A percentile compares a stretch with the other conserved stretches of the same genome.
phyloP scores from a whole-genome alignment of 441 rosid species.

The Bruguiera hainesii region DNA sequence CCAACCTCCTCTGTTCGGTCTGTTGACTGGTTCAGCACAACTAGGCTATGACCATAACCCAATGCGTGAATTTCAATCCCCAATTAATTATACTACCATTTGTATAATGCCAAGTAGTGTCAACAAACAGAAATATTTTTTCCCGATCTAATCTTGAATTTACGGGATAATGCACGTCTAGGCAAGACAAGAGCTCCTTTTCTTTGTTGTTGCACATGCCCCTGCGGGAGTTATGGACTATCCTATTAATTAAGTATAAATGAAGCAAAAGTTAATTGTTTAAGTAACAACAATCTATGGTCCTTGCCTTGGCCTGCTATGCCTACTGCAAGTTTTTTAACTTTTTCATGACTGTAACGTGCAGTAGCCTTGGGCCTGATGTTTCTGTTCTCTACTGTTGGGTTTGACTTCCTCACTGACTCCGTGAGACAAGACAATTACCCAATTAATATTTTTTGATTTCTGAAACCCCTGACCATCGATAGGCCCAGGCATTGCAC shows the following conservation, averaged over 20 bases:
- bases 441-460: slow-evolving; percentile 1
- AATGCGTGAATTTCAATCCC: neutral
- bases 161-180: too few species aligned
- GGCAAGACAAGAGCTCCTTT: too few species aligned
- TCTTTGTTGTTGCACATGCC: too few species aligned
- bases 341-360: neutral
- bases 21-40: neutral
- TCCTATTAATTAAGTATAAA: too few species aligned
- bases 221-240: too few species aligned
- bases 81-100: neutral
- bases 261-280: too few species aligned
- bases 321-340: neutral
- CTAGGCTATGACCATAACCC: too few species aligned
- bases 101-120: neutral
- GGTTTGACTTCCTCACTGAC: neutral
- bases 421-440: neutral
- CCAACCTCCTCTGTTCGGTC: neutral
- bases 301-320: too few species aligned
- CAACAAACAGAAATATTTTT: neutral
- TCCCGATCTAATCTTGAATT: too few species aligned
- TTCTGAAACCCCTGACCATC: neutral
- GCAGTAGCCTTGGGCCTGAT: neutral
- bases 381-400: neutral
- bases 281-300: too few species aligned
- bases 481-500: neutral